Conservation (phyloP, 1,284 basidiomycete species). For the Ustilago bromivora region DNA sequence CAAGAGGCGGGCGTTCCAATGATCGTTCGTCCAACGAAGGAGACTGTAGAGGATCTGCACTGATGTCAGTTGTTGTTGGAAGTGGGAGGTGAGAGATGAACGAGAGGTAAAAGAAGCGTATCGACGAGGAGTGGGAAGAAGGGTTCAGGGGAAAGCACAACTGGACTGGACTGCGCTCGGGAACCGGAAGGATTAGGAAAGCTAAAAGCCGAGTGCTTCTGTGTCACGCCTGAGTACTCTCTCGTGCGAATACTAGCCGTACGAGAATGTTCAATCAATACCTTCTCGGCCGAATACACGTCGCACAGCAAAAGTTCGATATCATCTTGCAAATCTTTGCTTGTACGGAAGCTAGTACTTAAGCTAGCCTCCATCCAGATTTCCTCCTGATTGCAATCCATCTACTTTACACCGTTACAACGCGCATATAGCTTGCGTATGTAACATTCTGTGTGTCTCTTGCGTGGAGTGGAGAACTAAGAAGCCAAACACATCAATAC, state of each 20-base stretch:
- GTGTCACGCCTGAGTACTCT: too few species aligned
- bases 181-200: conserved; percentile 34
- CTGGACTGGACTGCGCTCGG: conserved; percentile 21
- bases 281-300: too few species aligned
- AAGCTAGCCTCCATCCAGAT: too few species aligned
- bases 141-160: conserved; percentile 22
- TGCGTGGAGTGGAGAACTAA: conserved; percentile 6
- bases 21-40: conserved; percentile 1
- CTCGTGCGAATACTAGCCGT: too few species aligned
- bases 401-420: too few species aligned
- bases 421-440: too few species aligned
- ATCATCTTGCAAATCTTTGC: too few species aligned
- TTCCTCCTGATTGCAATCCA: too few species aligned
- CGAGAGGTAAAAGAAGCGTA: not conserved
- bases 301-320: too few species aligned
- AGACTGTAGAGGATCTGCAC: not conserved
- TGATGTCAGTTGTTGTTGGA: not conserved
- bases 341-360: too few species aligned
- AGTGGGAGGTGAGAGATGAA: conserved; percentile 1
- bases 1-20: not conserved
- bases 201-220: conserved; percentile 9
- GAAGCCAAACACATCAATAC: conserved; percentile 8
- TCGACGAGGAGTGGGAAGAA: conserved; percentile 1
- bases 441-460: not conserved
- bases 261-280: too few species aligned